A percentile compares a stretch with the other conserved stretches of the same genome.
These are phyloP conservation scores for Balakata baccata DNA, from an alignment of 345 rosid genomes.

Conservation along the genomic window DNA sequence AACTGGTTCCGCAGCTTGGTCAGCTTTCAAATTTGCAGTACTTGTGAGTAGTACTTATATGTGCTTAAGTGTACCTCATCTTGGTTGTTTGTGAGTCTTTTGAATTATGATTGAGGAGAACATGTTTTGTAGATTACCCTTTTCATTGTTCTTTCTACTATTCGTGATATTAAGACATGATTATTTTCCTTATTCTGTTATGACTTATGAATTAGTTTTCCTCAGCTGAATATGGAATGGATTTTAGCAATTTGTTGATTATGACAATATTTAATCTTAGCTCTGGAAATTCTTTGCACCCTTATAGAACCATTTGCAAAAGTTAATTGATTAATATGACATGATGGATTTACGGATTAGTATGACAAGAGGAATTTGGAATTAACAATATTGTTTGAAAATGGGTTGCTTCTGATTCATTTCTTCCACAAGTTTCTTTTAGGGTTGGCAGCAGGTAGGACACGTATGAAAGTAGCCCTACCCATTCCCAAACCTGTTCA, in stretches of 20 bases:
- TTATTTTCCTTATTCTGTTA: background rate
- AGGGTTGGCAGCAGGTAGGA: too few relatives aligned
- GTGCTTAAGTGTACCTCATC: background rate
- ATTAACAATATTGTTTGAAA: background rate
- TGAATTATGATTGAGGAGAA: background rate
- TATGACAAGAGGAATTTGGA: background rate
- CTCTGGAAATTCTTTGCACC: background rate
- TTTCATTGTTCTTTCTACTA: background rate
- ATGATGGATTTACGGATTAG: background rate
- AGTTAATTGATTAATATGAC: background rate
- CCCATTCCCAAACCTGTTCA: too few relatives aligned
- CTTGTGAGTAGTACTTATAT: slow-evolving; percentile 48
- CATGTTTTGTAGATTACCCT: background rate
- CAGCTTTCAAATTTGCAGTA: slow-evolving; percentile 65
- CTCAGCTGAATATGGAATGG: background rate
- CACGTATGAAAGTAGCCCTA: too few relatives aligned
- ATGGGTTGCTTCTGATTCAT: background rate
- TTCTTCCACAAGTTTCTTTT: background rate
- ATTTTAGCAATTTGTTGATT: background rate
- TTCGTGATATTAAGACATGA: background rate
- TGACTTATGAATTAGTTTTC: background rate
- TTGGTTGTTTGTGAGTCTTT: background rate
- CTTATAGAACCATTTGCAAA: background rate
- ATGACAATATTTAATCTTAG: background rate
- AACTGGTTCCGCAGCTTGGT: slow-evolving; percentile 59